Conservation (phyloP, 139 green algal species). For the Chlorella sorokiniana region DNA sequence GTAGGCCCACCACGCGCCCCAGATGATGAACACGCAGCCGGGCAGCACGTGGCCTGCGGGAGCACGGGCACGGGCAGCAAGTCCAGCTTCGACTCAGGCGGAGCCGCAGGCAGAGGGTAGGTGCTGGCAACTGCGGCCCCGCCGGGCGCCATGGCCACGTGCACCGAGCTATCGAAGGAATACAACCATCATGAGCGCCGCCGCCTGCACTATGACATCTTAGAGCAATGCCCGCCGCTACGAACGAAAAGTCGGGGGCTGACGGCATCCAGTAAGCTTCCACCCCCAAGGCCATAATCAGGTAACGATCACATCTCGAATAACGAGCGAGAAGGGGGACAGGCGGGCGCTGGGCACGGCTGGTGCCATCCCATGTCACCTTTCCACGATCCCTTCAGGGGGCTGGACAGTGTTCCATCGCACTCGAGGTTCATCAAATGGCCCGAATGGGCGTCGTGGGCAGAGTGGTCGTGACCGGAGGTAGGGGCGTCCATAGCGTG, state of each 20-base stretch:
- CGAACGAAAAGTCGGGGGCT: too few relatives aligned
- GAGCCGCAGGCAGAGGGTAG: background rate
- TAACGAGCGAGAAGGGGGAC: background rate
- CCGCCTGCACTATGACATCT: too few relatives aligned
- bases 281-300: background rate
- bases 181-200: too few relatives aligned
- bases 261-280: too few relatives aligned
- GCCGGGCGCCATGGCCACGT: too few relatives aligned
- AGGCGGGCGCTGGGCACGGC: background rate
- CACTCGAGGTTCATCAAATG: background rate
- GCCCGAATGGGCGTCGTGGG: background rate
- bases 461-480: background rate
- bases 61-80: too few relatives aligned
- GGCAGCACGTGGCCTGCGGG: conserved; percentile 34
- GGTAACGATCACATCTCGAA: background rate
- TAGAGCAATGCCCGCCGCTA: too few relatives aligned
- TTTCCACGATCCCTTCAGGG: background rate
- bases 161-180: too few relatives aligned
- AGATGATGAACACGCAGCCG: conserved; percentile 29
- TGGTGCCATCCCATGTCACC: background rate
- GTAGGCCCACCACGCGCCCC: conserved; percentile 38
- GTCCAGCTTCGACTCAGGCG: background rate
- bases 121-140: background rate
- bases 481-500: background rate
- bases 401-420: background rate